Base-by-base conservation (phyloP, 1,284 basidiomycete species). In the Cronartium quercuum region DNA sequence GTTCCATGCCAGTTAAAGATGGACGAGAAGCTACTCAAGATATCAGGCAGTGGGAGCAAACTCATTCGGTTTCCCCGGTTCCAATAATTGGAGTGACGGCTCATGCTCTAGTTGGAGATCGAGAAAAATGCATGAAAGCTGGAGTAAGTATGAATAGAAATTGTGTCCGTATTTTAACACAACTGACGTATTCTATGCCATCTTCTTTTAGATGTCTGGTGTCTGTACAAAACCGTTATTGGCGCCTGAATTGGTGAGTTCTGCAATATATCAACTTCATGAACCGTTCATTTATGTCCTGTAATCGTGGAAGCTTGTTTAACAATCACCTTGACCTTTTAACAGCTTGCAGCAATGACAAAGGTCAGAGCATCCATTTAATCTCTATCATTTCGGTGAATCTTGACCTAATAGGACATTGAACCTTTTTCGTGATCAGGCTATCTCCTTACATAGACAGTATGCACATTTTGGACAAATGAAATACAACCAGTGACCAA, bases 121-220 rank as follows among this genome's bases (percentile, higher is more conserved):
- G 73, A 24, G 73, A 75, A 42, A 75, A 68, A 63, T 75, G 73
- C 34, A 68, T 75, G 66, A 68, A 67, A 21, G 73, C 73, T 13
- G 73, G 73, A 15, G 66, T 75, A 12, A 35, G 73, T 67, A 5
- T 1, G 5, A 35, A 18, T 37, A 9, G 13, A 34, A 1, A 6
- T 29, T 29, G 29, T 29, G n/a, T 47, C 13, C 13, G 13, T 47
- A 47, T 47, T 1, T 13, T 47, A 47, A 47, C n/a, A 13, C 13
- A 29, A 29, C 29, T 29, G 29, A 29, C 29, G 29, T 68, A 18
- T 38, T 37, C 2, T 21, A 21, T 55, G 44, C 24, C 21, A 3
- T 24, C 37, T 69, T 44, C 61, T 10, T 13, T n/a, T 47, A 73
- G 69, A 73, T 73, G 69, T 73, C 69, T 6, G 69, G 69, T 34